phyloP scores from a whole-genome alignment of 495 filamentous ascomycete genomes.

The Lentithecium fluviatile region DNA sequence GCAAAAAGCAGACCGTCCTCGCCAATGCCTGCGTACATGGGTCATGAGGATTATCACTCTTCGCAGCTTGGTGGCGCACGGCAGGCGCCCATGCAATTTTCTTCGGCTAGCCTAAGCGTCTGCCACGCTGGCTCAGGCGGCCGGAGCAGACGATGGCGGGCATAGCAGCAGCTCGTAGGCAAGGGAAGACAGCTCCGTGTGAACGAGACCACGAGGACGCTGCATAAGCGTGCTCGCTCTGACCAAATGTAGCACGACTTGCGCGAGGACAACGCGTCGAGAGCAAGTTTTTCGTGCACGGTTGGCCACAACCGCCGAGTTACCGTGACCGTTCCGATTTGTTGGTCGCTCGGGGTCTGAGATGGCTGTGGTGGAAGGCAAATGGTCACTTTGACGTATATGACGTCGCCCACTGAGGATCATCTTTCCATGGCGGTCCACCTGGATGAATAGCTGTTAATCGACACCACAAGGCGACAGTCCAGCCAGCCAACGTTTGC shows the following conservation, averaged over 20 bases:
- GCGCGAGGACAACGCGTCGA: conserved; percentile 6
- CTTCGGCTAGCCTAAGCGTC: background rate
- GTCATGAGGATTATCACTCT: background rate
- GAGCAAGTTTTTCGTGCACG: conserved; percentile 6
- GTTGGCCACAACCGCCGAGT: conserved; percentile 9
- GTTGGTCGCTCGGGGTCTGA: conserved; percentile 6
- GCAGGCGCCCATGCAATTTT: background rate
- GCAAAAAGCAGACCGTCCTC: conserved; percentile 20
- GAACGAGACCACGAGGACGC: conserved; percentile 1
- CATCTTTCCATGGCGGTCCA: background rate
- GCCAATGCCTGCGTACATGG: conserved; percentile 30
- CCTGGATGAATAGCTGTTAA: background rate
- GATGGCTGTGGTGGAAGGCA: background rate
- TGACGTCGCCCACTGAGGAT: background rate
- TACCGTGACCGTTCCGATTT: conserved; percentile 20
- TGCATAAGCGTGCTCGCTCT: conserved; percentile 18
- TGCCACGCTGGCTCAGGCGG: background rate
- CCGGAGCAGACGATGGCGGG: background rate
- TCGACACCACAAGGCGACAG: background rate
- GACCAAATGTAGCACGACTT: conserved; percentile 15
- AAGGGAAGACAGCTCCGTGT: background rate
- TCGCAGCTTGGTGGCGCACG: background rate
- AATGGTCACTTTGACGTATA: background rate
- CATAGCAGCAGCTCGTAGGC: background rate
- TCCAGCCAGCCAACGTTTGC: background rate